Percentiles rank a stretch among this genome's conserved stretches.
Evolutionary conservation across 805 yeast genomes (phyloP).

Genomic region (Myxozyma neglecta): DNA sequence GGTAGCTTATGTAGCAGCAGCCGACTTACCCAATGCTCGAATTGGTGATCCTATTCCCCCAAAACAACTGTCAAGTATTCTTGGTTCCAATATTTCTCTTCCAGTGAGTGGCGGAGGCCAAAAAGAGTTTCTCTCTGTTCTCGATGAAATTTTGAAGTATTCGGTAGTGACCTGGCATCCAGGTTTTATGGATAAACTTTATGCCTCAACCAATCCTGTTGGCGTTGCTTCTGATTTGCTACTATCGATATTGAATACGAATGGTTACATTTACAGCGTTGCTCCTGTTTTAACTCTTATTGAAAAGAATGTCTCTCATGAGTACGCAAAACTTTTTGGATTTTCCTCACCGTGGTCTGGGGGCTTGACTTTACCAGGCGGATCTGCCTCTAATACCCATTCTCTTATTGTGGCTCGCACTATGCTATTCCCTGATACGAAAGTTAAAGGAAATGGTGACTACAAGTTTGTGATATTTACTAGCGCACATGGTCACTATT

Average conservation of each 20-base stretch:
- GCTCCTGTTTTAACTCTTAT: slow-evolving; percentile 76
- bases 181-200: slow-evolving; percentile 79
- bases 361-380: slow-evolving; percentile 83
- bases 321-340: slow-evolving; percentile 69
- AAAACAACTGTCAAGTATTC: slow-evolving; percentile 15
- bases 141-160: slow-evolving; percentile 59
- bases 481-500: slow-evolving; percentile 64
- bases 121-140: slow-evolving; percentile 49
- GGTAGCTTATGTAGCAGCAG: slow-evolving; percentile 51
- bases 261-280: slow-evolving; percentile 75
- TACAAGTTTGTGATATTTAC: slow-evolving; percentile 68
- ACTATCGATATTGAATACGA: slow-evolving; percentile 70
- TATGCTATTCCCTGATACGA: slow-evolving; percentile 66
- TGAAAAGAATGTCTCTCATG: slow-evolving; percentile 65
- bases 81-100: slow-evolving; percentile 8
- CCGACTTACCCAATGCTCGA: slow-evolving; percentile 45
- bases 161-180: slow-evolving; percentile 86
- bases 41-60: slow-evolving; percentile 45
- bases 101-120: slow-evolving; percentile 25
- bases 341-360: slow-evolving; percentile 60
- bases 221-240: slow-evolving; percentile 74
- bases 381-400: slow-evolving; percentile 82
- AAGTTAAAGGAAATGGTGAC: slow-evolving; percentile 54
- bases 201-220: slow-evolving; percentile 82
- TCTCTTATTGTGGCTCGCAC: slow-evolving; percentile 76